phyloP scores from a whole-genome alignment of 169 alveolate species.

The Fabrea salina region DNA sequence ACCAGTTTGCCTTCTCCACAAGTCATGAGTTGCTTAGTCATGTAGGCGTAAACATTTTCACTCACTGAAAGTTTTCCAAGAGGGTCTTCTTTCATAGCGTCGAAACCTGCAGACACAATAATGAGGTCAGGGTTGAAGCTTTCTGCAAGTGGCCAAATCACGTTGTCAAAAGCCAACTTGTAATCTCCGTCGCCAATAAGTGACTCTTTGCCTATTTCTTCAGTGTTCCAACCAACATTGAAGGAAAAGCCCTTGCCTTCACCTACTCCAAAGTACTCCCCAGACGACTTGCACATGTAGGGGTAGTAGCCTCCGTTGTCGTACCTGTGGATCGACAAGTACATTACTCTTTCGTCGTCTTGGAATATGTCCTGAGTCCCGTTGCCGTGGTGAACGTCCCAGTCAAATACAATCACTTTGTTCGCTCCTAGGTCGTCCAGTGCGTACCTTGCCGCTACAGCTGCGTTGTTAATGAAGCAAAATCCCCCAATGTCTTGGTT shows the following conservation, averaged over 20 bases:
- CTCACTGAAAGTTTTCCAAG: constrained; percentile 57
- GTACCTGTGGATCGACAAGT: constrained; percentile 77
- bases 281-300: constrained; percentile 46
- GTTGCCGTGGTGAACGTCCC: constrained; percentile 90
- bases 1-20: constrained; percentile 38
- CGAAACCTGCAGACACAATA: constrained; percentile 78
- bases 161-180: constrained; percentile 52
- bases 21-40: constrained; percentile 57
- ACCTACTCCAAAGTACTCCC: constrained; percentile 42
- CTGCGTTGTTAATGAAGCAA: constrained; percentile 78
- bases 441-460: constrained; percentile 75
- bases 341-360: constrained; percentile 68
- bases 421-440: constrained; percentile 50
- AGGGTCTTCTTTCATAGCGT: constrained; percentile 72
- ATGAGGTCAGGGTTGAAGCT: constrained; percentile 70
- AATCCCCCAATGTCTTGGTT: constrained; percentile 48
- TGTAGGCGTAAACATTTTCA: constrained; percentile 68
- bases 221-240: constrained; percentile 65
- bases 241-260: constrained; percentile 60
- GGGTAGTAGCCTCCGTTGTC: constrained; percentile 74
- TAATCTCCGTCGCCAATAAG: constrained; percentile 64
- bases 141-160: constrained; percentile 55
- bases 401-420: constrained; percentile 78
- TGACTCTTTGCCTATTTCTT: constrained; percentile 11
- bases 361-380: constrained; percentile 79